Percentiles rank a stretch among this genome's conserved stretches.
Conservation (phyloP, 768 basidiomycete genomes). For the Hebeloma cylindrosporum region DNA sequence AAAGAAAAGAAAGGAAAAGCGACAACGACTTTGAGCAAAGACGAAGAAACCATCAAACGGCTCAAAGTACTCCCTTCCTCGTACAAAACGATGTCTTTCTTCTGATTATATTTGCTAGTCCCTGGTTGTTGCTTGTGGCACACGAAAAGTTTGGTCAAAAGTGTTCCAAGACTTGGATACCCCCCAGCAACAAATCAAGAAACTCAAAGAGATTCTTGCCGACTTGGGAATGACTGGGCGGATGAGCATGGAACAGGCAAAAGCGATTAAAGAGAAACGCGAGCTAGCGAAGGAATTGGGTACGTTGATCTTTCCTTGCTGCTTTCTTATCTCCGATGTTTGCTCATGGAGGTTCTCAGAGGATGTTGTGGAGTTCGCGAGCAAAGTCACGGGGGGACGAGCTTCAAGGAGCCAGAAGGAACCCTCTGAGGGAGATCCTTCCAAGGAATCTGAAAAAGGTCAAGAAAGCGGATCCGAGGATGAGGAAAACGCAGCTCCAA, state of each 20-base stretch:
- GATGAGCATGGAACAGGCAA: slow-evolving; percentile 79
- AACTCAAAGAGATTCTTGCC: slow-evolving; percentile 60
- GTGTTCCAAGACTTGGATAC: slow-evolving; percentile 61
- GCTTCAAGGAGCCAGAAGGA: slow-evolving; percentile 22
- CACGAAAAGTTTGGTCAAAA: slow-evolving; percentile 75
- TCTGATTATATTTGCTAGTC: slow-evolving; percentile 40
- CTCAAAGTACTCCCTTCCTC: slow-evolving; percentile 53
- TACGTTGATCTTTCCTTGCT: slow-evolving; percentile 33
- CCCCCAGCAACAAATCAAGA: slow-evolving; percentile 62
- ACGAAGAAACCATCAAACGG: slow-evolving; percentile 73
- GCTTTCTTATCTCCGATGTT: background rate
- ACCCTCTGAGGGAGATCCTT: slow-evolving; percentile 15
- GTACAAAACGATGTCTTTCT: background rate
- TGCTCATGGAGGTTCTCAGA: too few species aligned
- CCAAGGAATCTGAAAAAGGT: slow-evolving; percentile 25
- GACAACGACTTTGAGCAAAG: slow-evolving; percentile 42
- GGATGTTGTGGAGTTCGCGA: slow-evolving; percentile 74
- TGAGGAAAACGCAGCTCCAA: slow-evolving; percentile 33
- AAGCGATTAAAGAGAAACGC: slow-evolving; percentile 64
- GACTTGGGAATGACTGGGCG: slow-evolving; percentile 82
- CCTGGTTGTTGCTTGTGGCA: slow-evolving; percentile 71
- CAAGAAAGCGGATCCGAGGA: slow-evolving; percentile 32
- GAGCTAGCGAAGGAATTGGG: slow-evolving; percentile 80
- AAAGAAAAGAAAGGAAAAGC: slow-evolving; percentile 34
- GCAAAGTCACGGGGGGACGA: slow-evolving; percentile 42